Conservation (phyloP, 805 yeast genomes). For the Schwanniomyces occidentalis region DNA sequence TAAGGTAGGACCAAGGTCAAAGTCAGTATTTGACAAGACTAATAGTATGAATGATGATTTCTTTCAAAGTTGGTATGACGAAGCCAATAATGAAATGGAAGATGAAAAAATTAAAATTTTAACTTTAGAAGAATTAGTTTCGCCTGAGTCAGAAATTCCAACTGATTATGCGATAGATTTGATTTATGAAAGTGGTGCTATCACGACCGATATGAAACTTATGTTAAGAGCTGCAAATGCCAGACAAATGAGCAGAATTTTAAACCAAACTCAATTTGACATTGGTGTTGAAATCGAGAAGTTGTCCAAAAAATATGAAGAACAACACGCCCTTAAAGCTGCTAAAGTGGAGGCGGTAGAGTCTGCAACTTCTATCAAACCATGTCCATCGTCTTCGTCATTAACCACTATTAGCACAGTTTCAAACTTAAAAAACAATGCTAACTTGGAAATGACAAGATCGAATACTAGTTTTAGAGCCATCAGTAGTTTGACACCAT, state of each 20-base stretch:
- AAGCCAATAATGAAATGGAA: conserved; percentile 15
- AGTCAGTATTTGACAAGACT: conserved; percentile 38
- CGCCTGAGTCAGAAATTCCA: conserved; percentile 57
- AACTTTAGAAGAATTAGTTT: conserved; percentile 58
- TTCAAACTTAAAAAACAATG: conserved; percentile 4
- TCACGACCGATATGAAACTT: conserved; percentile 64
- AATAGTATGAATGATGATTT: conserved; percentile 6
- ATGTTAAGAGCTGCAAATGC: conserved; percentile 58
- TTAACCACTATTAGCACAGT: conserved; percentile 11
- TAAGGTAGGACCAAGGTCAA: conserved; percentile 30
- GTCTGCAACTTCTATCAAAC: conserved; percentile 7
- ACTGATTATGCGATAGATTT: conserved; percentile 55
- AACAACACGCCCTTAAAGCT: conserved; percentile 8
- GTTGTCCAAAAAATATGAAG: conserved; percentile 16
- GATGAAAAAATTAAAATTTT: conserved; percentile 15
- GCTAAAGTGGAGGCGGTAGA: neutral
- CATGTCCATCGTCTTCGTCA: conserved; percentile 12
- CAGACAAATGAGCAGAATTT: conserved; percentile 46
- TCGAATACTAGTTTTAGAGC: conserved; percentile 23
- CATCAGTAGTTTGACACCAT: conserved; percentile 29
- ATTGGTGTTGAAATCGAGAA: conserved; percentile 24
- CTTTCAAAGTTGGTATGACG: conserved; percentile 1
- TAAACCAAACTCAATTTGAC: conserved; percentile 31
- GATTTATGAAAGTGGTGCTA: conserved; percentile 60
- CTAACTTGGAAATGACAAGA: conserved; percentile 12